Evolutionary conservation across 2,329 filamentous ascomycete genomes (phyloP), one percentile per base, ranked within the genome.

Genomic region (Fusarium fujikuroi): DNA sequence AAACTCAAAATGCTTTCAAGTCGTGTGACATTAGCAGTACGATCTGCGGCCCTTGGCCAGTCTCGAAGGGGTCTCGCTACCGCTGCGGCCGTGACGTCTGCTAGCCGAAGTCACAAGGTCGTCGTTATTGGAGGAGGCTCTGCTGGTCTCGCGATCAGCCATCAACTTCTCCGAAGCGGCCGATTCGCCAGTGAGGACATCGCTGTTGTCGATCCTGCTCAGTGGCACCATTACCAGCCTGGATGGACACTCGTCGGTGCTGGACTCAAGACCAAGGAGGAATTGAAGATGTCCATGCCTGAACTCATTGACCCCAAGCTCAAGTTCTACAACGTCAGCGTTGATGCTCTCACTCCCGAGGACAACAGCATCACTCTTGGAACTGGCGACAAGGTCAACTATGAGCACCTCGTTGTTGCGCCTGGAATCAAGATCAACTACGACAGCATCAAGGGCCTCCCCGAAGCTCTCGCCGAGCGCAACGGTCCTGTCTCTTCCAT

Each of bases 181-280:
- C 85, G 85, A 32, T 92, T 92, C 75, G 72, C 80, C 1, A 81
- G 85, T 47, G 84, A 89, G 37, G 91, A 92, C 67, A 91, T 92
- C 68, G 90, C 91, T 34, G 76, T 92, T 32, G 81, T 92, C 47
- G 91, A 92, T 71, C 91, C 91, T 0, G 85, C 90, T 2, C 78
- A 82, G 72, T 90, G 86, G 84, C 90, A 92, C 77, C 85, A 92
- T 81, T 92, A 92, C 78, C 91, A 92, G 79, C 90, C 91, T 2
- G 91, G 91, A 60, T 92, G 90, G 90, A 92, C 91, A 4, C 84
- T 92, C 2, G 91, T 92, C 5, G 91, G 90, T 47, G 90, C 88
- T 43, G 91, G 91, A 7, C 84, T 92, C 43, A 92, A 92, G 80
- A 86, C 83, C 52, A 90, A 90, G 77, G 83, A 91, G 70, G 86